Evolutionary conservation across 2,329 filamentous ascomycete genomes (phyloP).

Genomic region (Fusarium sp.): DNA sequence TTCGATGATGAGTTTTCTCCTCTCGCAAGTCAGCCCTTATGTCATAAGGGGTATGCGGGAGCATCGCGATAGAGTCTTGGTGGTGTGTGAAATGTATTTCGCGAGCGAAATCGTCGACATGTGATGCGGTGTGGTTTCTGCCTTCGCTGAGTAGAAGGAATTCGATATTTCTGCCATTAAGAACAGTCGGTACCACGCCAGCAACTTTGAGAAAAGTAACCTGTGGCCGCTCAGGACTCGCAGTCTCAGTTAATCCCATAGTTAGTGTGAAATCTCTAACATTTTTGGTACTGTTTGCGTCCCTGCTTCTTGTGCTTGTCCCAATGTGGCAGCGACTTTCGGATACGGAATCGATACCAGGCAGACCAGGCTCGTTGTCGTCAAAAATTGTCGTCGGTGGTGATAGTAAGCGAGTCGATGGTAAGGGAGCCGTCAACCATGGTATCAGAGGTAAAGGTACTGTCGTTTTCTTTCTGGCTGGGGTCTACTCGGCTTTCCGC

Average conservation of each 20-base stretch:
- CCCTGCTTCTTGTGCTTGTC: background rate
- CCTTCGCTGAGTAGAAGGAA: background rate
- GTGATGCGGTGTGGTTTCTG: background rate
- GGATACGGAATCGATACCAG: too few relatives aligned
- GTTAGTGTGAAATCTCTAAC: background rate
- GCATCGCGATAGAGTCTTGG: background rate
- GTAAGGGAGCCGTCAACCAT: too few relatives aligned
- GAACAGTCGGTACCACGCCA: background rate
- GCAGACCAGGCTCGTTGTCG: too few relatives aligned
- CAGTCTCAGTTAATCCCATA: background rate
- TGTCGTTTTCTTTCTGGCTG: too few relatives aligned
- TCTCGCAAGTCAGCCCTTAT: background rate
- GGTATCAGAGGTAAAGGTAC: too few relatives aligned
- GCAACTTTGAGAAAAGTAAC: background rate
- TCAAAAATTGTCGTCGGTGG: too few relatives aligned
- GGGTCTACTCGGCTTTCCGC: background rate
- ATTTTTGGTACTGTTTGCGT: background rate
- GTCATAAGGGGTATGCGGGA: background rate
- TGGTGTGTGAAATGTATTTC: background rate
- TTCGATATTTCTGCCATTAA: background rate
- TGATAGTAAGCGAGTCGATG: too few relatives aligned
- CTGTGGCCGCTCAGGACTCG: background rate
- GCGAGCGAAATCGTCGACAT: background rate
- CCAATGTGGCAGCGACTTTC: background rate
- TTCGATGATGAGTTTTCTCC: background rate